Evolutionary conservation across 2,329 filamentous ascomycete species (phyloP).

Genomic region (Stagonosporopsis cucurbitacearum): DNA sequence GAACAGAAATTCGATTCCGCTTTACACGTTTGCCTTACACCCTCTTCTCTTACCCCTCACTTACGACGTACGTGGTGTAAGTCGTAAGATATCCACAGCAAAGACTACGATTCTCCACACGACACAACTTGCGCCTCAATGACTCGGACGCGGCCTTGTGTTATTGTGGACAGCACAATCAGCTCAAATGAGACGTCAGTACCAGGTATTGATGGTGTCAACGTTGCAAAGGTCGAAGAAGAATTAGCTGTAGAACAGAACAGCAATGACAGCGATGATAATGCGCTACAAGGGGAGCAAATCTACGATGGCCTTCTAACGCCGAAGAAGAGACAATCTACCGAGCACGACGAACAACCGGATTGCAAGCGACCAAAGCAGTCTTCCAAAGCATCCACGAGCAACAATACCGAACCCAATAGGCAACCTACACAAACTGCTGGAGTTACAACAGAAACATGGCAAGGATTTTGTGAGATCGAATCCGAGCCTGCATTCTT

Average conservation of each 20-base stretch:
- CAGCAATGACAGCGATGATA: not conserved
- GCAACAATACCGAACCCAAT: not conserved
- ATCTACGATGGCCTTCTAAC: not conserved
- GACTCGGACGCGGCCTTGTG: not conserved
- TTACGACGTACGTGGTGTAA: not conserved
- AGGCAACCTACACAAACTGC: constrained; percentile 34
- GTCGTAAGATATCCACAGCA: not conserved
- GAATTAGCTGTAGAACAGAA: not conserved
- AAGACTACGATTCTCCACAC: not conserved
- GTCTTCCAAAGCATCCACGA: not conserved
- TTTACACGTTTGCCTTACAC: too few relatives aligned
- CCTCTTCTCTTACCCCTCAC: too few relatives aligned
- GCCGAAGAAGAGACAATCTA: not conserved
- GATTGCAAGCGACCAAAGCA: constrained; percentile 1
- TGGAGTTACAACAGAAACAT: constrained; percentile 53
- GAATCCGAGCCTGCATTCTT: constrained; percentile 90
- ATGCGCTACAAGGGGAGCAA: not conserved
- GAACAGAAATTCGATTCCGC: not conserved
- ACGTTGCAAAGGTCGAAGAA: not conserved
- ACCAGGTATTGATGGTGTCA: not conserved
- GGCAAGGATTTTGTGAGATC: constrained; percentile 80
- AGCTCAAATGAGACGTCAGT: not conserved
- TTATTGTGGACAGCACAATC: not conserved
- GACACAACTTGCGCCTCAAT: not conserved
- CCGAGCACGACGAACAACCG: not conserved